Evolutionary conservation across 306 rosid genomes (phyloP), one percentile per base, ranked within the genome.

Genomic region (Fragaria vesca): DNA sequence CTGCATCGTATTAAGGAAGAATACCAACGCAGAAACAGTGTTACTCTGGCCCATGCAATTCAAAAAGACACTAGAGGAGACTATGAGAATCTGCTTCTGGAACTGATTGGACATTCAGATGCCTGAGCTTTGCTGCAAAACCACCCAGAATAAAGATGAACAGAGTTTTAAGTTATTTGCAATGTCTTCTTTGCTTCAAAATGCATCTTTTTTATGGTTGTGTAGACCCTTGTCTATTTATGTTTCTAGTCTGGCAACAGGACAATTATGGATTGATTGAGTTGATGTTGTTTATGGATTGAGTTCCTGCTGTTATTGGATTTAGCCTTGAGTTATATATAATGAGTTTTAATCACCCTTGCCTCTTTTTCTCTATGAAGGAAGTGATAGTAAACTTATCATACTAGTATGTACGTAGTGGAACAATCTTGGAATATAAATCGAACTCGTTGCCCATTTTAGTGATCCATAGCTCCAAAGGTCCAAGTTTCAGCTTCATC

Each of bases 1-100:
- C 50, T 95, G 93, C 73, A 81, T 54, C 86, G 93, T 54, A 90
- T 95, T 69, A 89, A 84, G 20, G 97, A 95, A 72, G 97, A 91
- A 71, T 91, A 89, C 78, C 92, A 87, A 69, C 87, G 87, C 74
- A 88, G 99, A 82, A 95, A 88, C 80, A 93, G 91, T 76, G 17
- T 87, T 80, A 91, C 93, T 73, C 85, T 95, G 79, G 90, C 80
- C 61, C 58, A 58, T 11, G 96, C 93, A 21, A 86, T 93, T 47
- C 81, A 76, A 70, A 86, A 86, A 0, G 99, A 95, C 83, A 86
- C 96, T 52, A 73, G 86, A 26, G 97, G 97, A n/a, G 99, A 93
- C 62, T 93, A 87, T 16, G 85, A 87, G 93, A 88, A 76, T 57
- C 54, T 95, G 80, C 96, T 93, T 38, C 86, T 95, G 45, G 93